Evolutionary conservation across 2,329 filamentous ascomycete genomes (phyloP), one percentile per base, ranked within the genome.

Genomic region (Colletotrichum lini): DNA sequence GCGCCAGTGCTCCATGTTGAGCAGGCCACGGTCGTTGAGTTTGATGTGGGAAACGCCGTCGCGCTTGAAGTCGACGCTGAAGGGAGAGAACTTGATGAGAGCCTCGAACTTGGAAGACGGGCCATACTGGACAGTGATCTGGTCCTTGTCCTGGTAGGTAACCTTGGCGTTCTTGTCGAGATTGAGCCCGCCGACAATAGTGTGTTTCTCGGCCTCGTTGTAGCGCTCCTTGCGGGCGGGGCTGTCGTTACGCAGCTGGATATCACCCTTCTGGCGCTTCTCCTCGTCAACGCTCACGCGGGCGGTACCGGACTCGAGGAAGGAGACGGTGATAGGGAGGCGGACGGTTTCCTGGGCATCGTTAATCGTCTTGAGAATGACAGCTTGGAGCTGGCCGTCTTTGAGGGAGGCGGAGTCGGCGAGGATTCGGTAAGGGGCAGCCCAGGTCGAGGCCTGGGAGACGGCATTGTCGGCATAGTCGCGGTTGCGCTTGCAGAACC

Each of bases 1-100:
- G 72, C 96, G 88, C 96, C 96, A 99, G 80, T 99, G 96, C 81
- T 99, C 96, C 80, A 98, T 83, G 78, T 98, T 99, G 81, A 99
- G 80, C 73, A 97, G 84, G 0, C 96, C 96, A n/a, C 92, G 90
- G 75, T 95, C 92, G 78, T 99, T 99, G 81, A 99, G 87, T 78
- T 92, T 94, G 81, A 99, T 87, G 72, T 98, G 94, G 0, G 92
- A 92, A 74, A 89, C 85, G 1, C 93, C 95, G 76, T 96, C 93
- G 54, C 95, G 89, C 82, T 93, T 92, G 80, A 99, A 99, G 58
- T 97, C 93, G 64, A 98, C 88, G 47, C 88, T 87, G 74, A 98
- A 97, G 0, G 96, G 96, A 2, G 91, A 87, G 77, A 97, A 94
- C 60, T 88, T 91, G 80, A 99, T 93, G 76, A 96, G 84, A 13